phyloP scores from a whole-genome alignment of 345 rosid genomes.

The Eucalyptus sideroxylon region DNA sequence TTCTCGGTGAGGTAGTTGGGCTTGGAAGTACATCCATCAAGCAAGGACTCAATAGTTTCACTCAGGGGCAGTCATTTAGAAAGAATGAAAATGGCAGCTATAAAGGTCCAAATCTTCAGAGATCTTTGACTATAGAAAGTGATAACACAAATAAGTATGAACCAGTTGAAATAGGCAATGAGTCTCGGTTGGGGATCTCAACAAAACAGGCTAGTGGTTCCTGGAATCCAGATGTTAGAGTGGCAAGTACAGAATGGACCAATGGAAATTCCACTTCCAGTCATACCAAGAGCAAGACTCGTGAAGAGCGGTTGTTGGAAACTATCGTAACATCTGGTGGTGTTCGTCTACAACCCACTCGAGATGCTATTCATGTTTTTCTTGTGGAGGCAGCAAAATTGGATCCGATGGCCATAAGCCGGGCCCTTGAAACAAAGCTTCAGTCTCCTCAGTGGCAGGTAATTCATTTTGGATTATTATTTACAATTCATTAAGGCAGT shows the following conservation, averaged over 20 bases:
- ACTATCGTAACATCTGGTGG: slow-evolving; percentile 91
- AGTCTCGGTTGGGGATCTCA: slow-evolving; percentile 26
- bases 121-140: slow-evolving; percentile 69
- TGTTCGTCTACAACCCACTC: slow-evolving; percentile 89
- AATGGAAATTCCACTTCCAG: slow-evolving; percentile 43
- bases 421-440: slow-evolving; percentile 79
- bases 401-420: slow-evolving; percentile 58
- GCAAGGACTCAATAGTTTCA: slow-evolving; percentile 72
- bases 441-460: slow-evolving; percentile 92
- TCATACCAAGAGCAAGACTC: slow-evolving; percentile 37
- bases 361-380: slow-evolving; percentile 79
- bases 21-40: slow-evolving; percentile 89
- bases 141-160: slow-evolving; percentile 58
- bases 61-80: slow-evolving; percentile 47
- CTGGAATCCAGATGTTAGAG: slow-evolving; percentile 50
- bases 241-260: slow-evolving; percentile 8
- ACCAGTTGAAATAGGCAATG: slow-evolving; percentile 46
- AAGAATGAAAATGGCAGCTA: slow-evolving; percentile 76
- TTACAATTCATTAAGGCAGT: neutral
- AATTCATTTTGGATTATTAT: neutral
- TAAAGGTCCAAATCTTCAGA: slow-evolving; percentile 67
- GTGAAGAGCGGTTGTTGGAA: slow-evolving; percentile 85
- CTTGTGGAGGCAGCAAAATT: slow-evolving; percentile 83
- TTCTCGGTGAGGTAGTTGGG: slow-evolving; percentile 86
- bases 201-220: slow-evolving; percentile 36